Evolutionary conservation across 805 yeast genomes (phyloP), one percentile per base, ranked within the genome.

Genomic region (Yarrowia sp.): DNA sequence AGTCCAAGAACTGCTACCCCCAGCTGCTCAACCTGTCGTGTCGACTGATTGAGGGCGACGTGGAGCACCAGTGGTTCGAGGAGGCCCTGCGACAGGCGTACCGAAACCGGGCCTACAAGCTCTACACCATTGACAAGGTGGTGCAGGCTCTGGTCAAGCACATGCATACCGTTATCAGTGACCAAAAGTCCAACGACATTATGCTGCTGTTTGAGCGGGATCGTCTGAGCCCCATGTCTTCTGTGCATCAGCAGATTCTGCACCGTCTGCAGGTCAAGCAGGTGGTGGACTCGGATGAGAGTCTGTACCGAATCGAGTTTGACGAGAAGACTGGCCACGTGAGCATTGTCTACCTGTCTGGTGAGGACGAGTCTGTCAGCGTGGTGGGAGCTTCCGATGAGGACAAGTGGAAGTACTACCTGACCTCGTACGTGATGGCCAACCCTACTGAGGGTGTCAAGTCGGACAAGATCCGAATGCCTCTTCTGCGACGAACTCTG

Each of bases 391-490:
- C 98, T 0, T 84, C 87, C 26, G 86, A 87, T 3, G 94, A 90
- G 73, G 96, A 91, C 72, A 86, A 86, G 74, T 95, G 97, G 90
- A 93, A 92, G 76, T 94, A 95, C 80, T 95, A 95, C 76, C 84
- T 95, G 64, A 94, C 98, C 0, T 90, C 97, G 52, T 95, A 90
- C 77, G 86, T 93, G 52, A 89, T 95, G 90, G 89, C 97, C 3
- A 97, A 92, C 74, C 98, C 99, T 46, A 95, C 99, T 2, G 99
- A 95, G 78, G 98, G 98, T 40, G 89, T 95, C 16, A 88, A 92
- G 16, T 86, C 91, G 19, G 87, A 89, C 52, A 87, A 87, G 72
- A 84, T 95, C 68, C 84, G 85, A 71, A 82, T 91, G 78, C 98
- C 98, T 35, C 90, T 94, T 78, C 80, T 91, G 72, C 89, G 87